phyloP scores from a whole-genome alignment of 23 red algal genomes.

The Gracilaria vermiculophylla region DNA sequence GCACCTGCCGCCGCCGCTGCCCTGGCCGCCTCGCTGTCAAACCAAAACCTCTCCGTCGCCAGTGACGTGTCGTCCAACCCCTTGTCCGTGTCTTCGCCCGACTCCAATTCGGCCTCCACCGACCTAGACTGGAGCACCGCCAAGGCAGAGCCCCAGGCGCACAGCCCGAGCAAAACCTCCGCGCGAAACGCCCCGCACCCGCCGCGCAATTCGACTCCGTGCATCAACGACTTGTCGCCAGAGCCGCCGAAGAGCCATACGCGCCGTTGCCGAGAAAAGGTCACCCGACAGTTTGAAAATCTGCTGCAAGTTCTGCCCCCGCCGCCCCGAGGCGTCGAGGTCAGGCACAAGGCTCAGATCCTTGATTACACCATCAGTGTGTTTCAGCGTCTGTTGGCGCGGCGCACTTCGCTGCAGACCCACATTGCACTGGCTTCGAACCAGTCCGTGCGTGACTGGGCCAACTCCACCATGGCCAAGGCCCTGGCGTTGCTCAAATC shows the following conservation, averaged over 20 bases:
- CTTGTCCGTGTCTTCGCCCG: not conserved
- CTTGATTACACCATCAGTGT: conserved; percentile 71
- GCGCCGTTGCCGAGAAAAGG: conserved; percentile 65
- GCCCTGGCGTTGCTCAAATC: not conserved
- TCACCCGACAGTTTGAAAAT: conserved; percentile 60
- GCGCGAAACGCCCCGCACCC: no score
- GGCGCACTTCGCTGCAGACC: conserved; percentile 28
- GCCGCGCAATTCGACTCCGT: not conserved
- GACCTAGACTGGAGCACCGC: not conserved
- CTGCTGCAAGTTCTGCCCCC: conserved; percentile 52
- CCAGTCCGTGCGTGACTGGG: not conserved
- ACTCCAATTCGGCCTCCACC: not conserved
- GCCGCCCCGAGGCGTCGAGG: conserved; percentile 29
- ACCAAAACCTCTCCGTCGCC: not conserved
- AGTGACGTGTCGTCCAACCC: not conserved
- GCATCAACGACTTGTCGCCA: not conserved
- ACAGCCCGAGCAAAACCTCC: not conserved
- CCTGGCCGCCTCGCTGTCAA: not conserved
- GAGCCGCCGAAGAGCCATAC: conserved; percentile 65
- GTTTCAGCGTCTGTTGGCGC: conserved; percentile 18
- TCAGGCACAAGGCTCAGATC: conserved; percentile 76
- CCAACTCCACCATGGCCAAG: not conserved
- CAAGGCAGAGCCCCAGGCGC: not conserved
- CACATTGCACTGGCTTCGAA: conserved; percentile 40
- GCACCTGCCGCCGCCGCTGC: not conserved